A percentile compares a stretch with the other conserved stretches of the same genome.
Conservation (phyloP, 495 filamentous ascomycete species). For the Podospora didyma region DNA sequence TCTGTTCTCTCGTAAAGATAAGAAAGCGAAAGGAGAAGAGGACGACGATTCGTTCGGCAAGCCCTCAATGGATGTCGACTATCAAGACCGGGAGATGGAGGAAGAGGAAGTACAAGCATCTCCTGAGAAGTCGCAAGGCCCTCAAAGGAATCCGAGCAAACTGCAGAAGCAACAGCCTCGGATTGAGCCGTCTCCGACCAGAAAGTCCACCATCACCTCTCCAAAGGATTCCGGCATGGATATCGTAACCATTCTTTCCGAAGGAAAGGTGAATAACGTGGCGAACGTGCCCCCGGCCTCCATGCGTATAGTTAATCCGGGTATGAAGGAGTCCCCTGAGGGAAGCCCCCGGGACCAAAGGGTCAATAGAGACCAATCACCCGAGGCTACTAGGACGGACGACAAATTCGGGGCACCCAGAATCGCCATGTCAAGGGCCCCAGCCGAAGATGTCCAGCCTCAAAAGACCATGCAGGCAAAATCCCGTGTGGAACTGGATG, state of each 20-base stretch:
- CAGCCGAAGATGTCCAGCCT: constrained; percentile 40
- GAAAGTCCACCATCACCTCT: constrained; percentile 29
- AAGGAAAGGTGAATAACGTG: constrained; percentile 38
- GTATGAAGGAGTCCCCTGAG: constrained; percentile 40
- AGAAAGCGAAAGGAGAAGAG: constrained; percentile 67
- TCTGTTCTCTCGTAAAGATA: constrained; percentile 93
- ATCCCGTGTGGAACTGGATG: constrained; percentile 44
- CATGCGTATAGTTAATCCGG: constrained; percentile 59
- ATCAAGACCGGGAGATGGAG: constrained; percentile 39
- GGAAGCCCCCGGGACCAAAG: constrained; percentile 31
- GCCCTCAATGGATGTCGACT: constrained; percentile 48
- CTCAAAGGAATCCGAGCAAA: constrained; percentile 63
- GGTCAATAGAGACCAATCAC: constrained; percentile 14
- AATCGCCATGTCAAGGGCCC: constrained; percentile 18
- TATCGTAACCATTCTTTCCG: constrained; percentile 29
- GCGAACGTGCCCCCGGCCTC: constrained; percentile 47
- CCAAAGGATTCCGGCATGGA: constrained; percentile 26
- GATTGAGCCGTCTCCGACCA: constrained; percentile 49
- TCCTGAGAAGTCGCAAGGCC: constrained; percentile 28
- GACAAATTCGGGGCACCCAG: constrained; percentile 14
- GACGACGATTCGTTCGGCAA: constrained; percentile 68
- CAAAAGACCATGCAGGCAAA: constrained; percentile 49
- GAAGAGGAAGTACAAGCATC: constrained; percentile 38
- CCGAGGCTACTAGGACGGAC: constrained; percentile 11
- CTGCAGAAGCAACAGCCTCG: constrained; percentile 66